Evolutionary conservation across 495 filamentous ascomycete genomes (phyloP).

Genomic region (Penicillium fimorum): DNA sequence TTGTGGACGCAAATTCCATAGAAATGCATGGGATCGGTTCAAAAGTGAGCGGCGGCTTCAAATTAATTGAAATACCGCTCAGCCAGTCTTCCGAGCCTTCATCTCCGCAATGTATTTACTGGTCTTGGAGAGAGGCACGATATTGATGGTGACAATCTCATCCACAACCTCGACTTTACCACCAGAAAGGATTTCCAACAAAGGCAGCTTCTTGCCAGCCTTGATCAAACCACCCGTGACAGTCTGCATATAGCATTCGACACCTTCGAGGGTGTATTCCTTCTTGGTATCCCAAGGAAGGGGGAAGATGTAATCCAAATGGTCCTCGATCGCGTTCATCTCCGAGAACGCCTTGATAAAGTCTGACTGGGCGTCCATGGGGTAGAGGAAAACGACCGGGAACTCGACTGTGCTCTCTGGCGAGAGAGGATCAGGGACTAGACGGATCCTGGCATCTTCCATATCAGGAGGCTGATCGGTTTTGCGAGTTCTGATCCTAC

Average conservation of each 20-base stretch:
- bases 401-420: conserved; percentile 68
- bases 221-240: conserved; percentile 76
- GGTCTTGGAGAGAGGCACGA: conserved; percentile 69
- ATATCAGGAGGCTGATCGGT: conserved; percentile 76
- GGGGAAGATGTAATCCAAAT: conserved; percentile 77
- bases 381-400: conserved; percentile 81
- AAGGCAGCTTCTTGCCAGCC: conserved; percentile 76
- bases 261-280: conserved; percentile 59
- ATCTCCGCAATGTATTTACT: conserved; percentile 77
- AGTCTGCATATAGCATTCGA: conserved; percentile 94
- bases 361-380: conserved; percentile 72
- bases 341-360: conserved; percentile 86
- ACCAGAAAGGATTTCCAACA: conserved; percentile 69
- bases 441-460: conserved; percentile 68
- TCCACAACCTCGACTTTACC: conserved; percentile 88
- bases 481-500: conserved; percentile 63
- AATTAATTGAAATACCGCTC: conserved; percentile 5
- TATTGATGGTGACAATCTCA: conserved; percentile 74
- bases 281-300: conserved; percentile 76
- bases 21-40: background rate
- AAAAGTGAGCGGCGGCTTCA: background rate
- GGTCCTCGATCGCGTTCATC: conserved; percentile 62
- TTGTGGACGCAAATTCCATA: background rate
- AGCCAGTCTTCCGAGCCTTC: conserved; percentile 60
- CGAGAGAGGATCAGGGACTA: conserved; percentile 72